Percentiles rank a stretch among this genome's conserved stretches.
These are phyloP conservation scores for Testicularia cyperi DNA, from an alignment of 1,284 basidiomycete genomes.

Conservation along the genomic window DNA sequence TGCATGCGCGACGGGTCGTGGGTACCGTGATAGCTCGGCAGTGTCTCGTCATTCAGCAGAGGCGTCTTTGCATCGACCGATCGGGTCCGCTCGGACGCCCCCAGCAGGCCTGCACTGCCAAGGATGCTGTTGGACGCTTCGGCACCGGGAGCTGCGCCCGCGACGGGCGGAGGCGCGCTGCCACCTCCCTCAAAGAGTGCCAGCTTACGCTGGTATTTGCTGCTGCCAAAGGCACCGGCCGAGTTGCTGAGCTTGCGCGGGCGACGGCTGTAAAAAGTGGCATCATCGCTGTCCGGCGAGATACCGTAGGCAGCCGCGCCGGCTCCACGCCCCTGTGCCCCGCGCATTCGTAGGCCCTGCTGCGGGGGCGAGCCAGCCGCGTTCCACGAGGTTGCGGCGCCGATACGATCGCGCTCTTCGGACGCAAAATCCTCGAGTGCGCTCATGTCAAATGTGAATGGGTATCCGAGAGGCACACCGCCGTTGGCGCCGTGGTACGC, in stretches of 20 bases:
- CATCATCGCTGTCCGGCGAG: conserved; percentile 54
- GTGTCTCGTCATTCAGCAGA: conserved; percentile 55
- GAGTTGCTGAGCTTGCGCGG: conserved; percentile 43
- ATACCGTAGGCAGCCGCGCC: conserved; percentile 35
- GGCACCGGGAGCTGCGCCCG: conserved; percentile 35
- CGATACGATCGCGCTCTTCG: conserved; percentile 51
- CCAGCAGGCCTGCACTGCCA: conserved; percentile 60
- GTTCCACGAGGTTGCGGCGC: conserved; percentile 15
- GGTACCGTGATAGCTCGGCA: conserved; percentile 59
- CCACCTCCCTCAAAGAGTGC: conserved; percentile 80
- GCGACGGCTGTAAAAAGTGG: conserved; percentile 55
- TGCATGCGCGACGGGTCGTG: conserved; percentile 14
- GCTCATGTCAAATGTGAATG: conserved; percentile 54
- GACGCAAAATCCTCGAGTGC: conserved; percentile 52
- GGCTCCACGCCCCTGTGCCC: conserved; percentile 14
- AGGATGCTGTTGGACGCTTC: conserved; percentile 60
- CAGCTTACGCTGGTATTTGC: conserved; percentile 73
- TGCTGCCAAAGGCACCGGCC: conserved; percentile 39
- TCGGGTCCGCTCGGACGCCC: conserved; percentile 5
- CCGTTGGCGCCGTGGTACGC: conserved; percentile 12
- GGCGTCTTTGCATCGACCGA: conserved; percentile 58
- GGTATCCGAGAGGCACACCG: conserved; percentile 46
- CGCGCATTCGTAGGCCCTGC: conserved; percentile 29
- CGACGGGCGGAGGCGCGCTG: conserved; percentile 44
- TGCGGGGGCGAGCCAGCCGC: conserved; percentile 9